phyloP scores from a whole-genome alignment of 176 grass and related monocot species.

The Oryza longistaminata region DNA sequence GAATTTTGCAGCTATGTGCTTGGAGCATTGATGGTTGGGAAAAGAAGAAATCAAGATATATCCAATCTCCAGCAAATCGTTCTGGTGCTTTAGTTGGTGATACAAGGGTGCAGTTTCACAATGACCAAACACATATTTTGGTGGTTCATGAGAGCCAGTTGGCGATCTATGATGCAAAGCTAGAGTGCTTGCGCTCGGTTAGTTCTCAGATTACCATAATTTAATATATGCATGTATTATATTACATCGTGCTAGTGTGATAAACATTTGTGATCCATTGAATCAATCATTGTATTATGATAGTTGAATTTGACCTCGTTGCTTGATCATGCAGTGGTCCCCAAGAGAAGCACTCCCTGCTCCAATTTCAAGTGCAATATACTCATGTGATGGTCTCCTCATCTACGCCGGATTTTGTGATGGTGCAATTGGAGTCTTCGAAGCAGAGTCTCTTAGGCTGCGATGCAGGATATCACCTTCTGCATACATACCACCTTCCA shows the following conservation, averaged over 20 bases:
- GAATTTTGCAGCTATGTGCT: constrained; percentile 73
- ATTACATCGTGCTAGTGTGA: background rate
- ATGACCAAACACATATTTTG: constrained; percentile 91
- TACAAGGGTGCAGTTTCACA: constrained; percentile 97
- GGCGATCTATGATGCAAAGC: constrained; percentile 88
- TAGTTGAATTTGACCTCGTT: constrained; percentile 8
- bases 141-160: constrained; percentile 94
- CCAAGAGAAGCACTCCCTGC: constrained; percentile 78
- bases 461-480: constrained; percentile 82
- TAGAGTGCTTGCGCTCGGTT: constrained; percentile 80
- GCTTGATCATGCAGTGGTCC: constrained; percentile 63
- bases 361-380: constrained; percentile 95
- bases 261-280: background rate
- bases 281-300: background rate
- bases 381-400: constrained; percentile 86
- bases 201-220: constrained; percentile 33
- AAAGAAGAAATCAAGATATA: constrained; percentile 90
- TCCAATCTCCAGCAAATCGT: constrained; percentile 66
- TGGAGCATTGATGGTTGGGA: constrained; percentile 99
- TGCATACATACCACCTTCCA: constrained; percentile 79
- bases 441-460: constrained; percentile 74
- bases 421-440: constrained; percentile 96
- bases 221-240: background rate
- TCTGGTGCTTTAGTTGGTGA: constrained; percentile 75
- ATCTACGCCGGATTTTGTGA: constrained; percentile 85